Evolutionary conservation across 306 rosid genomes (phyloP).

Genomic region (Heteromeles arbutifolia): DNA sequence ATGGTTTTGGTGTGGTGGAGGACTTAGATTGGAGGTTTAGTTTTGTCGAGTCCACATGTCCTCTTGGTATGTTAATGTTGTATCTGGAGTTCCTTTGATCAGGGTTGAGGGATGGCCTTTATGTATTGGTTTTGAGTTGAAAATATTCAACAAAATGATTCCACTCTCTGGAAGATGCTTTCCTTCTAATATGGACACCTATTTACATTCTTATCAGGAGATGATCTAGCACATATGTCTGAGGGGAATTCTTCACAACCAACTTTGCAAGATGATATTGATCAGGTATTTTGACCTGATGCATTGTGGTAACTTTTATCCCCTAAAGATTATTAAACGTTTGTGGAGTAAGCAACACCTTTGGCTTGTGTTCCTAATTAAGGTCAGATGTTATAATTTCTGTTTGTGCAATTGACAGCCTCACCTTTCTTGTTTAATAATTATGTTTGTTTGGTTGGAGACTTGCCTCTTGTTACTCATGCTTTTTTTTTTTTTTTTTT

Average conservation of each 20-base stretch:
- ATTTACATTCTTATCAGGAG: constrained; percentile 27
- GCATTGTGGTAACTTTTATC: background rate
- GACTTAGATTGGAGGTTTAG: constrained; percentile 34
- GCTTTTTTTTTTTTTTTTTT: background rate
- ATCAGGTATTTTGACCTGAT: constrained; percentile 26
- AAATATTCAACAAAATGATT: background rate
- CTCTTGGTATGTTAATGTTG: constrained; percentile 36
- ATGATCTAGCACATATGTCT: constrained; percentile 17
- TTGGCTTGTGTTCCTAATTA: background rate
- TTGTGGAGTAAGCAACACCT: background rate
- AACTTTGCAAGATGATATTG: constrained; percentile 32
- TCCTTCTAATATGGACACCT: constrained; percentile 12
- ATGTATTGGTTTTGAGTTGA: constrained; percentile 1
- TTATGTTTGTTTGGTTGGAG: background rate
- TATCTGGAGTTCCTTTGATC: constrained; percentile 4
- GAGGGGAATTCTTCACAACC: constrained; percentile 23
- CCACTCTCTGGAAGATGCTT: background rate
- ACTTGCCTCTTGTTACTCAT: background rate
- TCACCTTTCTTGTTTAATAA: background rate
- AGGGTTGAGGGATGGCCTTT: background rate
- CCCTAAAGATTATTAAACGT: background rate
- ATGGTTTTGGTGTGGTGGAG: constrained; percentile 18
- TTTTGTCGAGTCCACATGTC: constrained; percentile 22
- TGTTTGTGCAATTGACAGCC: background rate
- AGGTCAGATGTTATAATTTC: background rate